These are phyloP conservation scores for Talaromyces piceae DNA, from an alignment of 2,329 filamentous ascomycete species.

Conservation along the genomic window DNA sequence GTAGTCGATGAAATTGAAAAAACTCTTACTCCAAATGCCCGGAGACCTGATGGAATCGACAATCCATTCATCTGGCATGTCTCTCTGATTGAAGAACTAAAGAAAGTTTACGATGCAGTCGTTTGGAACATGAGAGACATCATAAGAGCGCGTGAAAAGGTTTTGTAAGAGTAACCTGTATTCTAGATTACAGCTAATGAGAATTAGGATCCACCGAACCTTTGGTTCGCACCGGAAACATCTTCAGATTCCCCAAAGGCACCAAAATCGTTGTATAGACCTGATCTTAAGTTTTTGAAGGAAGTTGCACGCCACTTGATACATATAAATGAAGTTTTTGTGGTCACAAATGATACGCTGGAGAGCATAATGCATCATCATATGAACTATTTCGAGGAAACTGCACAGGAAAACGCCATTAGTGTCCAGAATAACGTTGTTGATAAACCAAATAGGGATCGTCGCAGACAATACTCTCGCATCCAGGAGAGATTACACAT, in stretches of 20 bases:
- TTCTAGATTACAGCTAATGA: neutral
- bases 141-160: slow-evolving; percentile 5
- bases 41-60: neutral
- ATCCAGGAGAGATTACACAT: slow-evolving; percentile 8
- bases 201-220: neutral
- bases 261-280: neutral
- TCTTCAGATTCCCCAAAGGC: neutral
- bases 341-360: slow-evolving; percentile 6
- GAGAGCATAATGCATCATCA: slow-evolving; percentile 9
- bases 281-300: slow-evolving; percentile 2
- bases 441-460: neutral
- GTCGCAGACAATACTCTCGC: neutral
- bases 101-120: slow-evolving; percentile 3
- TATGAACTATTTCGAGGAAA: neutral
- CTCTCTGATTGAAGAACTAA: slow-evolving; percentile 3
- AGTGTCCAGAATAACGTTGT: neutral
- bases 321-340: slow-evolving; percentile 6
- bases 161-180: neutral
- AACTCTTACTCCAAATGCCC: neutral
- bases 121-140: slow-evolving; percentile 8
- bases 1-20: slow-evolving; percentile 1
- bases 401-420: neutral
- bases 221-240: neutral
- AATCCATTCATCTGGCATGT: slow-evolving; percentile 10
- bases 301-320: slow-evolving; percentile 9